Evolutionary conservation across 1,139 yeast species (phyloP).

Genomic region (Geotrichum restrictum): DNA sequence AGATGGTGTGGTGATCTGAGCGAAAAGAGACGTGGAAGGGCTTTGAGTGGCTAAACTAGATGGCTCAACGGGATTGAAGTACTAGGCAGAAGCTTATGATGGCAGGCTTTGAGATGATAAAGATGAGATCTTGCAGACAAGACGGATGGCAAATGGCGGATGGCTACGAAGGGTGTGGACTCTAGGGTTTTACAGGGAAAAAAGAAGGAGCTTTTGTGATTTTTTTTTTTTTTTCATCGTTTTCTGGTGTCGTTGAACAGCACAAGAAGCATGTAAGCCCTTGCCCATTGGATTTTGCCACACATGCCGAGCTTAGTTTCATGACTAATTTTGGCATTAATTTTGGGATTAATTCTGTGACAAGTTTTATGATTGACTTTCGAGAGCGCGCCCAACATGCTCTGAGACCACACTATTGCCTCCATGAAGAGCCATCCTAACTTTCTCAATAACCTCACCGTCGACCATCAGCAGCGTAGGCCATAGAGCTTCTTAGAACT

Average conservation of each 20-base stretch:
- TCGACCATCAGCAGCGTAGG: too few relatives aligned
- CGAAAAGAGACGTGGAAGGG: not conserved
- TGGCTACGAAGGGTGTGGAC: not conserved
- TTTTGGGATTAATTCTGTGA: not conserved
- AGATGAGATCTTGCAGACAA: not conserved
- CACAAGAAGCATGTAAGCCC: slow-evolving; percentile 1
- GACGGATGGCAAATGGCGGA: not conserved
- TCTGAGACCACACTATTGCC: too few relatives aligned
- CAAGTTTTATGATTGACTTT: not conserved
- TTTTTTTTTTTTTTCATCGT: not conserved
- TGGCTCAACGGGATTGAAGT: not conserved
- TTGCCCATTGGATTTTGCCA: slow-evolving; percentile 3
- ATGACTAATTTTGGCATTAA: not conserved
- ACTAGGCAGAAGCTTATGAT: not conserved
- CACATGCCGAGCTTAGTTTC: not conserved
- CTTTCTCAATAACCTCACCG: too few relatives aligned
- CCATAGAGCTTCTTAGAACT: too few relatives aligned
- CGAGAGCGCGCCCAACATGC: too few relatives aligned
- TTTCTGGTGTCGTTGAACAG: not conserved
- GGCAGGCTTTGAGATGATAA: not conserved
- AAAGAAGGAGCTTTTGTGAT: not conserved
- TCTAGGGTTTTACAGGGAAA: not conserved
- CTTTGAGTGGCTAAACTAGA: not conserved
- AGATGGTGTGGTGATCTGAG: not conserved
- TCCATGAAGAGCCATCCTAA: too few relatives aligned